Base-by-base conservation (phyloP, 805 yeast species). In the Yarrowia osloensis region DNA sequence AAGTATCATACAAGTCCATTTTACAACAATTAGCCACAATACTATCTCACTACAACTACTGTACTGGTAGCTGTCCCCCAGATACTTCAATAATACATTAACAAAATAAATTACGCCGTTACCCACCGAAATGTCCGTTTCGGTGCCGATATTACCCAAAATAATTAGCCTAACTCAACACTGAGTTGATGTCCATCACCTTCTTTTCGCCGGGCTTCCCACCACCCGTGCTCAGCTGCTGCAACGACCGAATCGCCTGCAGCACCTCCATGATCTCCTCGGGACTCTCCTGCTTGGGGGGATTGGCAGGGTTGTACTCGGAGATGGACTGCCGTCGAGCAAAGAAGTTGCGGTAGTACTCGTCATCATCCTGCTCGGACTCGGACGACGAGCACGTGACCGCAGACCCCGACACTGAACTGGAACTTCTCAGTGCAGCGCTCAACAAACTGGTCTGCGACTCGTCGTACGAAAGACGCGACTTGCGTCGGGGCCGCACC, bases 241-340 rank as follows among this genome's bases (percentile, higher is more conserved):
- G 82, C 52, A 80, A 72, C 28, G 80, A 77, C 24, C 80, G 72
- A 24, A 81, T 77, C 31, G 82, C 82, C 68, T 77, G 79, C 49
- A 80, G 71, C 69, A 80, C 78, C 69, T 75, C 77, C 21, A 78
- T 69, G 29, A 80, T 70, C 69, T 80, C 82, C 21, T 72, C 61
- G 13, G 79, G 80, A 5, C 74, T 70, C 57, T 70, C 70, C 46
- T 46, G 66, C 44, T 46, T 44, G n/a, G 31, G 33, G 33, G 49
- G 63, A 19, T 57, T 33, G 70, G 65, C 29, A 70, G 55, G 52
- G n/a, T 50, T 26, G 67, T 67, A 33, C 33, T 61, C 66, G 44
- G 66, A 61, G 24, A 61, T 61, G 33, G 66, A 61, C 31, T 61
- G 39, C 13, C 66, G 40, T 44, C 66, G 40, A n/a, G 66, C 66